Evolutionary conservation across 495 filamentous ascomycete species (phyloP).

Genomic region (Immersiella caudata): DNA sequence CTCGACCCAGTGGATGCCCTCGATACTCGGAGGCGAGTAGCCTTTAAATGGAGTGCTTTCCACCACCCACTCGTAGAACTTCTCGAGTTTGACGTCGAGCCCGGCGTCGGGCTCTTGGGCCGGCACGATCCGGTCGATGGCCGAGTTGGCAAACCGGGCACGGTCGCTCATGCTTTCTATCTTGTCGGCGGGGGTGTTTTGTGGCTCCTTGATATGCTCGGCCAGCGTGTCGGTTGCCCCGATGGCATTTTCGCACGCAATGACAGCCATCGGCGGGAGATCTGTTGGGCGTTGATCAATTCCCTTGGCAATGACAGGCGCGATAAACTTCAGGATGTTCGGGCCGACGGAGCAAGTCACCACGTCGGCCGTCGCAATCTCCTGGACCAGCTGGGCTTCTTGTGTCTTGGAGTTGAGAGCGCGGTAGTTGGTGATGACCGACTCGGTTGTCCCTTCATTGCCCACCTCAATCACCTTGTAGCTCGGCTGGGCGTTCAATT

Average conservation of each 20-base stretch:
- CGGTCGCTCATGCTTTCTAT: conserved; percentile 63
- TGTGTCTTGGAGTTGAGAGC: conserved; percentile 92
- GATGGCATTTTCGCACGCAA: conserved; percentile 97
- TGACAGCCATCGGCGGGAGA: conserved; percentile 78
- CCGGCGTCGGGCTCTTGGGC: conserved; percentile 76
- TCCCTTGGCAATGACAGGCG: conserved; percentile 88
- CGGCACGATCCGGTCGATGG: conserved; percentile 96
- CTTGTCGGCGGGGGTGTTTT: conserved; percentile 63
- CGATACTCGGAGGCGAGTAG: conserved; percentile 61
- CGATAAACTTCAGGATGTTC: conserved; percentile 93
- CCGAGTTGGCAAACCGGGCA: conserved; percentile 89
- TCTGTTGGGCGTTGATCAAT: conserved; percentile 70
- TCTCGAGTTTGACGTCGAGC: conserved; percentile 91
- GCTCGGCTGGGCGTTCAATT: conserved; percentile 69
- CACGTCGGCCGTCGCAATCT: conserved; percentile 83
- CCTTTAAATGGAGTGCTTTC: conserved; percentile 77
- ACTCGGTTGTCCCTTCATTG: conserved; percentile 75
- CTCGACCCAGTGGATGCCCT: conserved; percentile 89
- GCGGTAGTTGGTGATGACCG: conserved; percentile 87
- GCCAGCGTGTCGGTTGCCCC: conserved; percentile 84
- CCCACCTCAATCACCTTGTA: conserved; percentile 96
- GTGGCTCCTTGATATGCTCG: conserved; percentile 72
- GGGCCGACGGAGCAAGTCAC: conserved; percentile 97
- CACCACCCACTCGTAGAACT: conserved; percentile 98
- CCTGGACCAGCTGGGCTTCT: conserved; percentile 74